Conservation (phyloP, 2,329 filamentous ascomycete species). For the Aspergillus neoniger region DNA sequence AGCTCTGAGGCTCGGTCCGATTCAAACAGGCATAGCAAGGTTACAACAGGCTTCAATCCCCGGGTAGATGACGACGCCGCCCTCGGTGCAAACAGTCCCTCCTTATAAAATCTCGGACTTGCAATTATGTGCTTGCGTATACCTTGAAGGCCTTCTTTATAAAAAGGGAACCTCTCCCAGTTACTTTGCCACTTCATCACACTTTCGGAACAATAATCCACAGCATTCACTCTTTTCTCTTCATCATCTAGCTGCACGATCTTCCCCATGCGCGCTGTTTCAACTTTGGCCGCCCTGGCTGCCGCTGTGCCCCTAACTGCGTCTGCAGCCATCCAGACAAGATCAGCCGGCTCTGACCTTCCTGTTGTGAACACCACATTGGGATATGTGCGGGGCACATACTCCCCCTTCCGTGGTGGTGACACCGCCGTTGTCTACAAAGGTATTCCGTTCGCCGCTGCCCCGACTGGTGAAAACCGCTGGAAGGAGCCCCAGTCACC, state of each 20-base stretch:
- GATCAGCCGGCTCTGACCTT: not conserved
- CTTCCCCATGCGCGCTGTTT: slow-evolving; percentile 1
- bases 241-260: not conserved
- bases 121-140: not conserved
- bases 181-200: not conserved
- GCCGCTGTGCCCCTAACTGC: not conserved
- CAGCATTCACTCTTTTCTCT: not conserved
- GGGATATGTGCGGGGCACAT: slow-evolving; percentile 24
- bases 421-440: slow-evolving; percentile 24
- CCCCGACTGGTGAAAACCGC: slow-evolving; percentile 13
- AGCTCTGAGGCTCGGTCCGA: not conserved
- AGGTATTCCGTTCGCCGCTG: slow-evolving; percentile 28
- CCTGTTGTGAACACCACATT: slow-evolving; percentile 18
- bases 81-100: not conserved
- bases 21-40: too few relatives aligned
- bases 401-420: slow-evolving; percentile 24
- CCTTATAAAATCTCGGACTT: not conserved
- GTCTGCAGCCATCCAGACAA: not conserved
- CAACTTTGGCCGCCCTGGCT: not conserved
- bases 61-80: not conserved
- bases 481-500: slow-evolving; percentile 11
- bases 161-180: not conserved
- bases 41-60: not conserved
- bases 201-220: not conserved
- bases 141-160: not conserved